These are phyloP conservation scores for Aegilops speltoides DNA, from an alignment of 176 grass and related monocot species.

Conservation along the genomic window DNA sequence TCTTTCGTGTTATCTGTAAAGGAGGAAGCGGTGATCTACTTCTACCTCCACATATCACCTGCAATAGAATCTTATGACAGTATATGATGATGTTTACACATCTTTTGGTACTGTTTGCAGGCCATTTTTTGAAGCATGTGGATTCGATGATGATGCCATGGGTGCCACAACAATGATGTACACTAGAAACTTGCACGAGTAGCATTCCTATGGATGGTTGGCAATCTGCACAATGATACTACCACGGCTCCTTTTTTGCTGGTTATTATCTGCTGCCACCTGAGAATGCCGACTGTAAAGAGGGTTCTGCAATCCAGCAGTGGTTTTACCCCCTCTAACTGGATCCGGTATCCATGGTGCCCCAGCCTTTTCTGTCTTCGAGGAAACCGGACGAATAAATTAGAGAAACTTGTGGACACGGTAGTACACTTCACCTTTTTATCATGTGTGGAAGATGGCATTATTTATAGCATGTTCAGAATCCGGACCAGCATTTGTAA, in stretches of 20 bases:
- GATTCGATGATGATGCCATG: constrained; percentile 71
- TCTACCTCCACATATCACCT: neutral
- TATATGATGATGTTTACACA: neutral
- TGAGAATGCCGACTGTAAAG: neutral
- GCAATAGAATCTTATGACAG: neutral
- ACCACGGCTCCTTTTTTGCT: neutral
- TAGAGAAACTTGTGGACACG: neutral
- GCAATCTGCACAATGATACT: neutral
- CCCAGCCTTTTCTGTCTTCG: neutral
- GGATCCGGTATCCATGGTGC: neutral
- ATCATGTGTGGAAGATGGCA: neutral
- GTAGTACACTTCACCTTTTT: neutral
- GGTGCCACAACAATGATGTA: constrained; percentile 98
- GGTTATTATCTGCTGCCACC: constrained; percentile 6
- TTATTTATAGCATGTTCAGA: constrained; percentile 2
- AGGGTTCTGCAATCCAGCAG: neutral
- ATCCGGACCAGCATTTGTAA: neutral
- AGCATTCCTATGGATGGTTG: neutral
- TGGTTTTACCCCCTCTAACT: neutral
- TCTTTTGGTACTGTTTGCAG: constrained; percentile 35
- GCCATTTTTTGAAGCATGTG: constrained; percentile 81
- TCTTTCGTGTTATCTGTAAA: neutral
- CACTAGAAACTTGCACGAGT: constrained; percentile 41
- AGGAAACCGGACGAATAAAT: neutral
- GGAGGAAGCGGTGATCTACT: neutral